A percentile compares a stretch with the other conserved stretches of the same genome.
phyloP scores from a whole-genome alignment of 192 early-diverging fungal genomes.

The Umbelopsis isabellina region DNA sequence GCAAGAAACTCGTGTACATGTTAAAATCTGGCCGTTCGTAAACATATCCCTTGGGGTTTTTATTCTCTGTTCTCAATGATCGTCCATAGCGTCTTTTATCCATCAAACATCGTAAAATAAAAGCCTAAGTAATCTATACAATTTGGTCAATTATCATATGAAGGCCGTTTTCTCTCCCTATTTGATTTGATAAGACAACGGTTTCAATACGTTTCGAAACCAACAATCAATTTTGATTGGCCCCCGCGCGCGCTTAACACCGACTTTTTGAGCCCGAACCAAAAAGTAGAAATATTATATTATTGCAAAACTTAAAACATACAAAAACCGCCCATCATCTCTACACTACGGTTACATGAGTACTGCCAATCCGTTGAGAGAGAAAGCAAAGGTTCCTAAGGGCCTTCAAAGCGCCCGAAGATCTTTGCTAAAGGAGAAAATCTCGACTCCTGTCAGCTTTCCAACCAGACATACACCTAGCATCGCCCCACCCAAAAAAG shows the following conservation, averaged over 20 bases:
- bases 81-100: too few species aligned
- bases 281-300: neutral
- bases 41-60: too few species aligned
- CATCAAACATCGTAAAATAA: too few species aligned
- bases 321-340: conserved; percentile 1
- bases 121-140: too few species aligned
- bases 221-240: too few species aligned
- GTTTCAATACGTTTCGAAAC: too few species aligned
- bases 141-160: too few species aligned
- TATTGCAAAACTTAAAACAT: neutral
- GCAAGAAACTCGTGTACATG: too few species aligned
- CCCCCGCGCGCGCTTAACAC: neutral
- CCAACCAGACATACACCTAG: conserved; percentile 22
- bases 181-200: too few species aligned
- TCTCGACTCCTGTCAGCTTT: conserved; percentile 38
- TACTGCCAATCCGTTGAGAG: conserved; percentile 22
- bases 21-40: too few species aligned
- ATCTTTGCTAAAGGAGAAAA: conserved; percentile 36
- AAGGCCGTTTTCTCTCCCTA: too few species aligned
- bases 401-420: conserved; percentile 28
- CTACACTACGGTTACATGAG: conserved; percentile 4
- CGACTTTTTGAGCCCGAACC: conserved; percentile 19
- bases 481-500: conserved; percentile 62
- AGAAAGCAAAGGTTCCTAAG: conserved; percentile 30
- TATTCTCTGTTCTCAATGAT: too few species aligned